Conservation (phyloP, 768 basidiomycete species). For the Termitomyces sp. region DNA sequence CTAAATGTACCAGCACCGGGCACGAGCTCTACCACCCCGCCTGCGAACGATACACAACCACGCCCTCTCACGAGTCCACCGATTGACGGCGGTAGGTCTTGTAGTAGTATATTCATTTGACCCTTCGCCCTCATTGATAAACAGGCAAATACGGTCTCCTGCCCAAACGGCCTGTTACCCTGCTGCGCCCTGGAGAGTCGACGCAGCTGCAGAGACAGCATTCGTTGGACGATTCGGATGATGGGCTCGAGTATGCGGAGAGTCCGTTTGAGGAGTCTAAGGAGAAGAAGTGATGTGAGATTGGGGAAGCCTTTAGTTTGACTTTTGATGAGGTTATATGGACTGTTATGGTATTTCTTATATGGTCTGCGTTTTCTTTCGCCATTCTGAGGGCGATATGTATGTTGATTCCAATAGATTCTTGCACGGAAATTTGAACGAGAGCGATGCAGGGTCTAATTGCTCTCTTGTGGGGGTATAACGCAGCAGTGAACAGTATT, state of each 20-base stretch:
- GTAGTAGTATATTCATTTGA: neutral
- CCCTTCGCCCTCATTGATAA: neutral
- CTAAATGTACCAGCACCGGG: neutral
- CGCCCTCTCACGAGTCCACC: slow-evolving; percentile 16
- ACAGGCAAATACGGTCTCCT: slow-evolving; percentile 66
- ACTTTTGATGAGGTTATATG: neutral
- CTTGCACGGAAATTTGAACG: neutral
- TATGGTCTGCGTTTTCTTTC: neutral
- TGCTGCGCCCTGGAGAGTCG: slow-evolving; percentile 32
- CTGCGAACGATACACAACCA: neutral
- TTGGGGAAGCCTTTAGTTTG: too few species aligned
- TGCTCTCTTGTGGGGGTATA: slow-evolving; percentile 13
- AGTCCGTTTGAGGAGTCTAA: slow-evolving; percentile 80
- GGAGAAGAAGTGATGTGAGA: slow-evolving; percentile 12
- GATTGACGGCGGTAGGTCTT: slow-evolving; percentile 31
- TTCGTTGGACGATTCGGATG: slow-evolving; percentile 43
- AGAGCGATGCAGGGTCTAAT: too few species aligned
- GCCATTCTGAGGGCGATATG: neutral
- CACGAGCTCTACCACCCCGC: neutral
- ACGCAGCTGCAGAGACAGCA: slow-evolving; percentile 15
- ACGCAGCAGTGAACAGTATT: slow-evolving; percentile 1
- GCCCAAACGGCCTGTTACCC: slow-evolving; percentile 71
- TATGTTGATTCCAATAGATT: neutral
- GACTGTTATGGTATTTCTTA: neutral
- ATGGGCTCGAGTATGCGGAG: slow-evolving; percentile 70